Evolutionary conservation across 1,284 basidiomycete genomes (phyloP).

Genomic region (Dichomitus squalens): DNA sequence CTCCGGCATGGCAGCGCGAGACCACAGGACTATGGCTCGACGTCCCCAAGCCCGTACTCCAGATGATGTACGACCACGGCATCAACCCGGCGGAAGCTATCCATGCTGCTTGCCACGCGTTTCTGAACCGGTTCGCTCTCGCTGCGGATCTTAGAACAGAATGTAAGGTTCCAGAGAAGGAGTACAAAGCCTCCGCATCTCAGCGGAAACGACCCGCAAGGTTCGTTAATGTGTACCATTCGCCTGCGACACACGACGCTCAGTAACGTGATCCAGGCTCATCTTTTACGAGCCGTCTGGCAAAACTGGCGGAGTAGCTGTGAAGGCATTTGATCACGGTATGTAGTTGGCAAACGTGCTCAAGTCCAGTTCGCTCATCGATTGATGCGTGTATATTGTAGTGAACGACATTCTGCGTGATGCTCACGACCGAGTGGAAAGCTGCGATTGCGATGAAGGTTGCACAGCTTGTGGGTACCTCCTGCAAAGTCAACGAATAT

Average conservation of each 20-base stretch:
- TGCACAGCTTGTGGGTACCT: conserved; percentile 68
- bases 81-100: conserved; percentile 79
- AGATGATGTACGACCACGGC: conserved; percentile 56
- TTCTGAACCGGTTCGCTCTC: conserved; percentile 79
- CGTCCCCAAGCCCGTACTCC: conserved; percentile 59
- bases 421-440: conserved; percentile 65
- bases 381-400: not conserved
- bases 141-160: conserved; percentile 80
- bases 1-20: conserved; percentile 76
- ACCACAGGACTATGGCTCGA: conserved; percentile 88
- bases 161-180: conserved; percentile 83
- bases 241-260: not conserved
- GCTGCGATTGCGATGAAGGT: conserved; percentile 72
- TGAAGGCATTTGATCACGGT: conserved; percentile 87
- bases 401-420: conserved; percentile 66
- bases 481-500: not conserved
- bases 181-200: conserved; percentile 63
- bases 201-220: conserved; percentile 77
- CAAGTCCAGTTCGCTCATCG: not conserved
- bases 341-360: not conserved
- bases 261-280: conserved; percentile 49
- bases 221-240: conserved; percentile 37
- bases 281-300: conserved; percentile 84
- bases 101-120: conserved; percentile 84
- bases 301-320: conserved; percentile 71